These are phyloP conservation scores for Ensete glaucum DNA, from an alignment of 176 grass and related monocot genomes.

Conservation along the genomic window DNA sequence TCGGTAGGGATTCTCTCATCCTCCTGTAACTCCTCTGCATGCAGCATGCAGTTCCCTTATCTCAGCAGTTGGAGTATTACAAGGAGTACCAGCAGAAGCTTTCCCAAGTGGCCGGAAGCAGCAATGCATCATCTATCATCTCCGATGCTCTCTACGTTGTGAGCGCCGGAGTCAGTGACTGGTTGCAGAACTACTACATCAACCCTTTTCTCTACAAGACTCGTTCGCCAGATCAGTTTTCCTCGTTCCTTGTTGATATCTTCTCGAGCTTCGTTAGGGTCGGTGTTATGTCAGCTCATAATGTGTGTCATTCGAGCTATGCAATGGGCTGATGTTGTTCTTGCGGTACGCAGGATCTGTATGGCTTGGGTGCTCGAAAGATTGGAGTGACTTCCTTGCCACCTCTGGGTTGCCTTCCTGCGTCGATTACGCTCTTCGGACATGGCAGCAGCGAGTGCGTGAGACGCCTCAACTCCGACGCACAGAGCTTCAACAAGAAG, in stretches of 20 bases:
- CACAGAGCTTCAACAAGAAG: too few species aligned
- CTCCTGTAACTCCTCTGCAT: background rate
- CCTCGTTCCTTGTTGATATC: conserved; percentile 34
- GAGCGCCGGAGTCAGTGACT: conserved; percentile 60
- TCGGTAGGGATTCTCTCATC: background rate
- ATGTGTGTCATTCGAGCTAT: background rate
- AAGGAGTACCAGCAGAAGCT: conserved; percentile 65
- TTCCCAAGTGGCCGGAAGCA: conserved; percentile 27
- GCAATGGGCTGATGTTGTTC: background rate
- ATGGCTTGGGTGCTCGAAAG: background rate
- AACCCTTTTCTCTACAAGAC: conserved; percentile 41
- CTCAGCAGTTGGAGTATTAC: conserved; percentile 62
- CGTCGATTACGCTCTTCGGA: too few species aligned
- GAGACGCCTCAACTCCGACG: too few species aligned
- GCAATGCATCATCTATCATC: conserved; percentile 32
- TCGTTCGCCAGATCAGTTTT: conserved; percentile 37
- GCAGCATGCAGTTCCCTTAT: conserved; percentile 58
- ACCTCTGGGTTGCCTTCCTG: too few species aligned
- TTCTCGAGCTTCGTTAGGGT: conserved; percentile 44
- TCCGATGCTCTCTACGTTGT: conserved; percentile 54
- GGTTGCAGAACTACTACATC: conserved; percentile 83
- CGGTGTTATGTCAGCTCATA: background rate
- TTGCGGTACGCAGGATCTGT: conserved; percentile 36
- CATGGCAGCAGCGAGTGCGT: too few species aligned
- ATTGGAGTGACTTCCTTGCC: too few species aligned